Evolutionary conservation across 2,329 filamentous ascomycete genomes (phyloP), one percentile per base, ranked within the genome.

Genomic region (Penicillium sp.): DNA sequence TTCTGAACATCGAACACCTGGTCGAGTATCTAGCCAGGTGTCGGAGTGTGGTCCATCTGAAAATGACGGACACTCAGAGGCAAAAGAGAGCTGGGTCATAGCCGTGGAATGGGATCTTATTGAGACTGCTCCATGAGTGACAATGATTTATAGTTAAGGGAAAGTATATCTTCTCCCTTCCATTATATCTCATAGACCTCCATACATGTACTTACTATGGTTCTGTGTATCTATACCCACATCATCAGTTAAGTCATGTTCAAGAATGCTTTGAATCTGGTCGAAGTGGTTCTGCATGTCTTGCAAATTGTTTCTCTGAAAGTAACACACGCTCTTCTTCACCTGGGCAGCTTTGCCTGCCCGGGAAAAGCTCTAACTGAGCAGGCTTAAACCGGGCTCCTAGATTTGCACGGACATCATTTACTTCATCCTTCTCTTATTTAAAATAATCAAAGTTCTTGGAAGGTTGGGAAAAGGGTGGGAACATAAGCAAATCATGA

Each of bases 61-160:
- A 26, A 31, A 40, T 37, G 26, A 25, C 9, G 30, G 14, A 8
- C 8, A 25, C 10, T 8, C 17, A 16, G 36, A 43, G 8, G 16
- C 5, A 4, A 36, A 60, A 31, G 61, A 65, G 28, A 63, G 55
- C 26, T 77, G 75, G 72, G 58, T 72, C 14, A 67, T 77, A 22
- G 68, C 66, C 22, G 67, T 74, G 63, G 72, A 76, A 56, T 77
- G 75, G 75, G 72, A 75, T 55, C 41, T 76, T n/a, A 28, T 70
- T 28, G 31, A 57, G 26, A 22, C 40, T 37, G 41, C 35, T 48
- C 0, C 2, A 12, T 45, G 30, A 45, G 19, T 12, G 5, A 25
- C 2, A 2, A 5, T 4, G 12, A n/a, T 25, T 35, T n/a, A 12
- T n/a, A n/a, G n/a, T 2, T 12, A n/a, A 16, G 9, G 30, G 11